These are phyloP conservation scores for Myxozyma mucilagina DNA, from an alignment of 805 yeast genomes.

Conservation along the genomic window DNA sequence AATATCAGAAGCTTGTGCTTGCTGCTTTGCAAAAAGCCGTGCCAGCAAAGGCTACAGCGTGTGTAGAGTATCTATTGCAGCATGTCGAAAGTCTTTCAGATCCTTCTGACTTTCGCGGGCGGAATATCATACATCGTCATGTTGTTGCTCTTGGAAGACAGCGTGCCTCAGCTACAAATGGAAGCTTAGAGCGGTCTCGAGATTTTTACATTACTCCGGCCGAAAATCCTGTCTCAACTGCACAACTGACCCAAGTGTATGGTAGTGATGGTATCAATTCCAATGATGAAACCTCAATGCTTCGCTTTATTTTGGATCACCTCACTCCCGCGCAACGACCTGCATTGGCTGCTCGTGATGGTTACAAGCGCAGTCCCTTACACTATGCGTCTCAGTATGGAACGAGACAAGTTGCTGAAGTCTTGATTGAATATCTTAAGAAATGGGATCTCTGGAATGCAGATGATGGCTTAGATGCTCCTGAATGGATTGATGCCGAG, in stretches of 20 bases:
- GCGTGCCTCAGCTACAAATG: slow-evolving; percentile 9
- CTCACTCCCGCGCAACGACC: slow-evolving; percentile 56
- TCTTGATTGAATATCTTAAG: slow-evolving; percentile 56
- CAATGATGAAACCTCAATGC: slow-evolving; percentile 58
- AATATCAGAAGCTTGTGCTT: slow-evolving; percentile 43
- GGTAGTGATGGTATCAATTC: slow-evolving; percentile 66
- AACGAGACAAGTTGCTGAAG: slow-evolving; percentile 58
- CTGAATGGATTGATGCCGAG: slow-evolving; percentile 60
- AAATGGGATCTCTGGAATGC: slow-evolving; percentile 51
- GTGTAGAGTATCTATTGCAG: slow-evolving; percentile 59
- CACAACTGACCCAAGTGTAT: slow-evolving; percentile 53
- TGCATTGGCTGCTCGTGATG: slow-evolving; percentile 66
- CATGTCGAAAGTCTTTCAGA: slow-evolving; percentile 58
- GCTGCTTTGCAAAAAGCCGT: slow-evolving; percentile 68
- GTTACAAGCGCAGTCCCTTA: slow-evolving; percentile 77
- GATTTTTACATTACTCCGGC: slow-evolving; percentile 45
- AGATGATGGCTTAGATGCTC: slow-evolving; percentile 32
- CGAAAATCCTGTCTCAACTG: slow-evolving; percentile 53
- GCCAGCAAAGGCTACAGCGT: slow-evolving; percentile 51
- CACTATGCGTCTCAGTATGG: slow-evolving; percentile 92
- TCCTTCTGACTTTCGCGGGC: slow-evolving; percentile 69
- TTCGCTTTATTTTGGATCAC: slow-evolving; percentile 57
- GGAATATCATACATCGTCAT: slow-evolving; percentile 84
- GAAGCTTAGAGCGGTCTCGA: slow-evolving; percentile 12
- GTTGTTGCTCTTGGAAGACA: slow-evolving; percentile 66